Evolutionary conservation across 2,329 filamentous ascomycete genomes (phyloP).

Genomic region (Trichoderma endophyticum): DNA sequence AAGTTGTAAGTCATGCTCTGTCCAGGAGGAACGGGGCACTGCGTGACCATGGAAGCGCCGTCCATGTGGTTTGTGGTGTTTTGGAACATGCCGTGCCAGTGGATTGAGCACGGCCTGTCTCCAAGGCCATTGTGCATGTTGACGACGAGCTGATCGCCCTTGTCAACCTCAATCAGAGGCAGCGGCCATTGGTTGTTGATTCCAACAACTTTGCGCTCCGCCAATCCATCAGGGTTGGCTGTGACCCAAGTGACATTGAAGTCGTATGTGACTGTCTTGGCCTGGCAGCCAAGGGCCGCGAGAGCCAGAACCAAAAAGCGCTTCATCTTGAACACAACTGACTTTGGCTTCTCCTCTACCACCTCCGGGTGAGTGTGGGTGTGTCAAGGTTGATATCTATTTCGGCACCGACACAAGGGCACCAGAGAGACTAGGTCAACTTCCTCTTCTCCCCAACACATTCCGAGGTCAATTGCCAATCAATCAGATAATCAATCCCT

Average conservation of each 20-base stretch:
- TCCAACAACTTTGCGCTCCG: conserved; percentile 56
- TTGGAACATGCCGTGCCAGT: conserved; percentile 62
- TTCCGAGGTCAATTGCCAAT: neutral
- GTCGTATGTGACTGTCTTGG: conserved; percentile 49
- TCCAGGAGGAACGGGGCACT: conserved; percentile 55
- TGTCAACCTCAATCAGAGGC: conserved; percentile 54
- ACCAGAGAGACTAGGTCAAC: neutral
- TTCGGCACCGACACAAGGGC: neutral
- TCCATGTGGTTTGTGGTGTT: conserved; percentile 59
- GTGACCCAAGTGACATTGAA: conserved; percentile 62
- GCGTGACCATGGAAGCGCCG: conserved; percentile 53
- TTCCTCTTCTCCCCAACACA: neutral
- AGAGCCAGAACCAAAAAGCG: conserved; percentile 1
- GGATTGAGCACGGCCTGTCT: conserved; percentile 47
- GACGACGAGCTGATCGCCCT: conserved; percentile 50
- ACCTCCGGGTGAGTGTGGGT: neutral
- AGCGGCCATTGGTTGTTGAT: conserved; percentile 66
- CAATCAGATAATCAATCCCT: conserved; percentile 6
- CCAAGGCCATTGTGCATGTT: conserved; percentile 49
- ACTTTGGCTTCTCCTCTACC: neutral
- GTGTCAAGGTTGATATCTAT: neutral
- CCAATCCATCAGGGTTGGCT: conserved; percentile 58
- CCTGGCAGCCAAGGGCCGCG: conserved; percentile 17
- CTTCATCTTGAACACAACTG: neutral
- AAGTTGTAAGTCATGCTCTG: conserved; percentile 56